phyloP scores from a whole-genome alignment of 371 early-diverging fungal genomes.

The Haplosporangium sp. region DNA sequence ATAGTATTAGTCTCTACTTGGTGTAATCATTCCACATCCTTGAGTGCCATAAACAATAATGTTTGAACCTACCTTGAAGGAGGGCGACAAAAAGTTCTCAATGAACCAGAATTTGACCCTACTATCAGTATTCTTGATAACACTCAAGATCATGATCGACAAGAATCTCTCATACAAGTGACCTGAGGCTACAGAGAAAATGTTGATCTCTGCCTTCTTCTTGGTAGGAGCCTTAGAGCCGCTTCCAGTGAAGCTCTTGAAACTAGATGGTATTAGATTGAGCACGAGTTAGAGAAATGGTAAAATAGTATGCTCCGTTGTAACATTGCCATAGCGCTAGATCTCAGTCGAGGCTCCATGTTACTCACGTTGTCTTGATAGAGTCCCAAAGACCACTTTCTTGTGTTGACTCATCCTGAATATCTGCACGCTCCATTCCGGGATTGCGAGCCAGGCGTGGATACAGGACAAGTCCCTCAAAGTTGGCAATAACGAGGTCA shows the following conservation, averaged over 20 bases:
- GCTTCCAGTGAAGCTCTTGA: constrained; percentile 31
- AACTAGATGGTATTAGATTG: constrained; percentile 4
- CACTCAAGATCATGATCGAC: constrained; percentile 96
- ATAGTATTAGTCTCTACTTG: neutral
- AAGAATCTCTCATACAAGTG: constrained; percentile 97
- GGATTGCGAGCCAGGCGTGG: constrained; percentile 82
- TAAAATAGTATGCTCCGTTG: too few species aligned
- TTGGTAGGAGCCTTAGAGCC: constrained; percentile 30
- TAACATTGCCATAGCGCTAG: too few species aligned
- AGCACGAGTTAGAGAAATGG: too few species aligned
- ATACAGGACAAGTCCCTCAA: constrained; percentile 85
- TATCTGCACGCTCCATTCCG: constrained; percentile 84
- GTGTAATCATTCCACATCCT: neutral
- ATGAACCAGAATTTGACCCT: constrained; percentile 98
- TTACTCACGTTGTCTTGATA: constrained; percentile 60
- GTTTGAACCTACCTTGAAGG: constrained; percentile 77
- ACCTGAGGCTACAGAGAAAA: constrained; percentile 97
- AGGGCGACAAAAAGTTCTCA: constrained; percentile 95
- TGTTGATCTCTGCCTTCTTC: constrained; percentile 81
- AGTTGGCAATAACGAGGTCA: constrained; percentile 72
- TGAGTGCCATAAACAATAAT: neutral
- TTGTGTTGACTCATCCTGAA: constrained; percentile 64
- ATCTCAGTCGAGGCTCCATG: too few species aligned
- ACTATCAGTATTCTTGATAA: constrained; percentile 86
- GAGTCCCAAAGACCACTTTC: constrained; percentile 64